Conservation (phyloP, 805 yeast genomes). For the Tetrapisispora iriomotensis region DNA sequence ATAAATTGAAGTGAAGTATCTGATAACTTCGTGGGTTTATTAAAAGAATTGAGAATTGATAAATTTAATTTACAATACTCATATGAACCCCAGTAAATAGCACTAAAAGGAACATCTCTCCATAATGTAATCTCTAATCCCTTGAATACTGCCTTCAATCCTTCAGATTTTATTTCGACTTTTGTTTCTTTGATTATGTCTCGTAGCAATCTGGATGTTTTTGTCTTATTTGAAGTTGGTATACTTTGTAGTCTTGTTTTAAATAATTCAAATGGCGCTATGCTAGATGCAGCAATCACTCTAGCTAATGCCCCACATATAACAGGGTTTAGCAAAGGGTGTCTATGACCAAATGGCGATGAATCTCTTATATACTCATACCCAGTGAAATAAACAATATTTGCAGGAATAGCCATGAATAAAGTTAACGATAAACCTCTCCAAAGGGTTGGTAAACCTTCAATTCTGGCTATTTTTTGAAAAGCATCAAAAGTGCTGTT, state of each 20-base stretch:
- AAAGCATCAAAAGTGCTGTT: constrained; percentile 73
- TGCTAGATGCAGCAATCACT: constrained; percentile 67
- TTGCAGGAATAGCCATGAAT: constrained; percentile 85
- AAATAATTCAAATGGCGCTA: constrained; percentile 80
- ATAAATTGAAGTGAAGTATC: constrained; percentile 32
- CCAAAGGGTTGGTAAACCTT: constrained; percentile 76
- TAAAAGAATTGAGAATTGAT: neutral
- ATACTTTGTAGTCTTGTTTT: constrained; percentile 89
- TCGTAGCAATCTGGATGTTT: constrained; percentile 28
- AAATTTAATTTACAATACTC: constrained; percentile 39
- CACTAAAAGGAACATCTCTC: constrained; percentile 97
- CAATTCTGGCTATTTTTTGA: constrained; percentile 50
- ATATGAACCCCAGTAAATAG: constrained; percentile 86
- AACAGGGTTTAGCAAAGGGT: constrained; percentile 52
- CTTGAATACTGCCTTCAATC: constrained; percentile 59
- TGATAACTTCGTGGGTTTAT: constrained; percentile 15
- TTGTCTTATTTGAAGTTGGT: constrained; percentile 36
- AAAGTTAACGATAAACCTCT: constrained; percentile 78
- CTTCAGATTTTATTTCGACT: constrained; percentile 43
- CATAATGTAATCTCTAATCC: constrained; percentile 84
- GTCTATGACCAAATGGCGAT: constrained; percentile 41
- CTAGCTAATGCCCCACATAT: constrained; percentile 82
- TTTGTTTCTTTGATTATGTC: constrained; percentile 46
- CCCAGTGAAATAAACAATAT: constrained; percentile 88
- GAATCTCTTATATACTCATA: constrained; percentile 76